These are phyloP conservation scores for Chrysanthemum seticuspe DNA, from an alignment of 129 eudicot species.

Conservation along the genomic window DNA sequence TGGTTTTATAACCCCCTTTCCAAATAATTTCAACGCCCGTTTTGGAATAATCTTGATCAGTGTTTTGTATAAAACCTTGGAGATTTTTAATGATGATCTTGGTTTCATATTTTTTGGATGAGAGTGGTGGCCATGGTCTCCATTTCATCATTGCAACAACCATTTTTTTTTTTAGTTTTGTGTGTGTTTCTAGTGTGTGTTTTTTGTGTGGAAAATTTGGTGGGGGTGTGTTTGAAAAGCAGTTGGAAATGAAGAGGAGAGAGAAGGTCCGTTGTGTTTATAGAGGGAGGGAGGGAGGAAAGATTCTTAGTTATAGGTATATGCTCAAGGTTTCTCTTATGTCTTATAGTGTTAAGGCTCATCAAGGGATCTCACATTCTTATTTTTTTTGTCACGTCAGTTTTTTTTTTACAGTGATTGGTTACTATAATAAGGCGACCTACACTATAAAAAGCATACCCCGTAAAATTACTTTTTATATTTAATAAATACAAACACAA, in stretches of 20 bases:
- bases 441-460: too few relatives aligned
- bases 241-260: slow-evolving; percentile 37
- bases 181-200: slow-evolving; percentile 3
- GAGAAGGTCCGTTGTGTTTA: slow-evolving; percentile 21
- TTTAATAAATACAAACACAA: too few relatives aligned
- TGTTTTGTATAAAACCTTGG: slow-evolving; percentile 23
- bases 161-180: slow-evolving; percentile 25
- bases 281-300: slow-evolving; percentile 29
- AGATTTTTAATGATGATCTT: slow-evolving; percentile 39
- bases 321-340: slow-evolving; percentile 6
- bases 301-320: slow-evolving; percentile 8
- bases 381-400: too few relatives aligned
- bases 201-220: slow-evolving; percentile 11
- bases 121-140: slow-evolving; percentile 76
- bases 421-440: too few relatives aligned
- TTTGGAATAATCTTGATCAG: slow-evolving; percentile 29
- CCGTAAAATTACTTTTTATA: too few relatives aligned
- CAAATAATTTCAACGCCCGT: slow-evolving; percentile 58
- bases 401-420: too few relatives aligned
- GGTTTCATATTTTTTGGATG: slow-evolving; percentile 52
- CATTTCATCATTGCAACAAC: slow-evolving; percentile 80
- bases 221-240: slow-evolving; percentile 24
- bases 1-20: slow-evolving; percentile 57
- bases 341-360: not conserved
- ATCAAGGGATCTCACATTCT: too few relatives aligned